phyloP scores from a whole-genome alignment of 2,329 filamentous ascomycete species.

The Cordyceps fumosorosea region DNA sequence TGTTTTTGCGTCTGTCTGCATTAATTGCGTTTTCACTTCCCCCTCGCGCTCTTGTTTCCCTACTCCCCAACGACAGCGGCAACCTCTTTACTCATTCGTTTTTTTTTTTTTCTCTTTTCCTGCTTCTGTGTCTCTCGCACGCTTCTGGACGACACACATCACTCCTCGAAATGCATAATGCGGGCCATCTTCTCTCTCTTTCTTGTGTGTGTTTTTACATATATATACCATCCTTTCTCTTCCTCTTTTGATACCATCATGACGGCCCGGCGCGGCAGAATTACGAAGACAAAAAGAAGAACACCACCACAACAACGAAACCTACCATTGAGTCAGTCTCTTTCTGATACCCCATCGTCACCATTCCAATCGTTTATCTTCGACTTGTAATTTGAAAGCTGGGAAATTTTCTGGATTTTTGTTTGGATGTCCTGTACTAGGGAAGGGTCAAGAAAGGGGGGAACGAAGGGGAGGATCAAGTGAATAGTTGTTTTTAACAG shows the following conservation, averaged over 20 bases:
- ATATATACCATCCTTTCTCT: neutral
- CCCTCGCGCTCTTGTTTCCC: neutral
- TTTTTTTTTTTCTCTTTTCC: neutral
- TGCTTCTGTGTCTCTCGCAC: neutral
- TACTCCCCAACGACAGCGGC: neutral
- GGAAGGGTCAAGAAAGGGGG: neutral
- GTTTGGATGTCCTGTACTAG: neutral
- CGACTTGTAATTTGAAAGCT: neutral
- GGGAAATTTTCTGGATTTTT: neutral
- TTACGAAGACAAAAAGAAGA: neutral
- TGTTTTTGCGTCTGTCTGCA: neutral
- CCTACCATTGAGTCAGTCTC: constrained; percentile 9
- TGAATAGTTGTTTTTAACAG: neutral
- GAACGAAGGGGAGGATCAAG: neutral
- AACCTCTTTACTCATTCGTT: neutral
- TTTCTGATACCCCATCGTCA: constrained; percentile 9
- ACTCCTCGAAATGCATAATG: neutral
- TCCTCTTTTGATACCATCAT: neutral
- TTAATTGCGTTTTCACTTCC: neutral
- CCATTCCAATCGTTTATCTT: neutral
- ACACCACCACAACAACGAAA: neutral
- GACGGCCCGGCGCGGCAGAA: constrained; percentile 7
- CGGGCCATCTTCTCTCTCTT: neutral
- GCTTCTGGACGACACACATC: neutral
- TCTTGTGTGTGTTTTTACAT: neutral